These are phyloP conservation scores for Allomyces macrogynus DNA, from an alignment of 192 early-diverging fungal genomes.

Conservation along the genomic window DNA sequence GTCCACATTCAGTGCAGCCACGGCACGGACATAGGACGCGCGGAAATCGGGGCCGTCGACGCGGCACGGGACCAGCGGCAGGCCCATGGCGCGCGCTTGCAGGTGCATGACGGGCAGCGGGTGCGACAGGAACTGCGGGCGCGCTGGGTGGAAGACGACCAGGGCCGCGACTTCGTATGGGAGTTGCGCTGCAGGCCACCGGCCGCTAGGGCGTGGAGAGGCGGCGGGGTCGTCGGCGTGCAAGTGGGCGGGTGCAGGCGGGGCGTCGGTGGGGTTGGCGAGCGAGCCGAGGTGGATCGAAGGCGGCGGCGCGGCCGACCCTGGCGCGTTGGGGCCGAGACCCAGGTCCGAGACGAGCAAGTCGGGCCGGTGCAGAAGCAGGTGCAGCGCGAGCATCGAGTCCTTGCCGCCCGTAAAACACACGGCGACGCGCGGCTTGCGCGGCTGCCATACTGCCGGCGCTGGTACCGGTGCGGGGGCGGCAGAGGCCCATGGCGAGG, in stretches of 20 bases:
- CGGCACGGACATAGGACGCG: slow-evolving; percentile 20
- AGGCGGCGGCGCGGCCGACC: too few relatives aligned
- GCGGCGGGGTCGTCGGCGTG: too few relatives aligned
- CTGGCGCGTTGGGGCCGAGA: too few relatives aligned
- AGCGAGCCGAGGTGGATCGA: too few relatives aligned
- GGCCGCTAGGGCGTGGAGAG: too few relatives aligned
- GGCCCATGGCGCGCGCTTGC: slow-evolving; percentile 23
- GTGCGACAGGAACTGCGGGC: slow-evolving; percentile 28
- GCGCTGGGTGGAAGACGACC: slow-evolving; percentile 24
- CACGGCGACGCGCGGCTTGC: slow-evolving; percentile 16
- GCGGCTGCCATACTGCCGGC: too few relatives aligned
- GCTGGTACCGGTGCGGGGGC: too few relatives aligned
- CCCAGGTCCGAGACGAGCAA: too few relatives aligned
- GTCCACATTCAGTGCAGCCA: slow-evolving; percentile 18
- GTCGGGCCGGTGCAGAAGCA: slow-evolving; percentile 13
- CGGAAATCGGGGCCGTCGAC: slow-evolving; percentile 24
- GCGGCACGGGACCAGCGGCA: slow-evolving; percentile 19
- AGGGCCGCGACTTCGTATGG: slow-evolving; percentile 18
- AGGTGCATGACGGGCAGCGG: slow-evolving; percentile 18
- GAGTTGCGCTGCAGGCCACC: background rate
- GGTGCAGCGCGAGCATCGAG: slow-evolving; percentile 25
- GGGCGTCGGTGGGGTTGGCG: too few relatives aligned
- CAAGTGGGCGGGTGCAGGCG: background rate
- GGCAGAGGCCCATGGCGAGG: too few relatives aligned
- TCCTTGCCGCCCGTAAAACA: slow-evolving; percentile 46